Percentiles rank a stretch among this genome's conserved stretches.
These are phyloP conservation scores for Carallia brachiata DNA, from an alignment of 345 rosid genomes.

Conservation along the genomic window DNA sequence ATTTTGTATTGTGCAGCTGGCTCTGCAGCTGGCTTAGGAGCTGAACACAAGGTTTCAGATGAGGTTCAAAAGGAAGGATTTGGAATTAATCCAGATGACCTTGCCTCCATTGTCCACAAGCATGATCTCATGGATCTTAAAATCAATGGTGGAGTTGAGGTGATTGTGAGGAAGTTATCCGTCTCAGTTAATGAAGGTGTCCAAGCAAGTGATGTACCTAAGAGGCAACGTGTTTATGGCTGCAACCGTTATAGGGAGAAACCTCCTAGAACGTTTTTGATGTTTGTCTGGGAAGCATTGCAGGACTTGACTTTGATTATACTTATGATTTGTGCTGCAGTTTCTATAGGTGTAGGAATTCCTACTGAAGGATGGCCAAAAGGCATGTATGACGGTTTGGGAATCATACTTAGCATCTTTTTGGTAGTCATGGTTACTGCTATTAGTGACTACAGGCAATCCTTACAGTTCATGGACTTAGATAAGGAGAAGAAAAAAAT, in stretches of 20 bases:
- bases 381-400: conserved; percentile 86
- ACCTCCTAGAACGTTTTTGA: conserved; percentile 64
- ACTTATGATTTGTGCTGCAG: conserved; percentile 78
- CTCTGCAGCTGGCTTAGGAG: conserved; percentile 2
- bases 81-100: conserved; percentile 63
- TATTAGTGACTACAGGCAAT: conserved; percentile 85
- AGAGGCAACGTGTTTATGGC: conserved; percentile 72
- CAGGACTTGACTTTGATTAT: conserved; percentile 82
- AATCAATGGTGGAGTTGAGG: conserved; percentile 59
- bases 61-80: conserved; percentile 67
- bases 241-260: conserved; percentile 69
- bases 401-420: conserved; percentile 75
- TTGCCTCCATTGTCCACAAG: conserved; percentile 63
- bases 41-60: conserved; percentile 53
- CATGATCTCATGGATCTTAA: conserved; percentile 55
- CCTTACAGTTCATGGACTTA: conserved; percentile 85
- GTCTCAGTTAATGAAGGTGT: conserved; percentile 66
- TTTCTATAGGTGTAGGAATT: conserved; percentile 84
- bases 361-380: conserved; percentile 89
- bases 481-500: conserved; percentile 89
- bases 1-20: conserved; percentile 47
- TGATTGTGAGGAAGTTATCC: conserved; percentile 50
- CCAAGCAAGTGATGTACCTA: conserved; percentile 36
- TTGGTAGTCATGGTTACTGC: conserved; percentile 88
- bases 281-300: conserved; percentile 93